Base-by-base conservation (phyloP, 345 rosid species). In the Ceriops decandra region DNA sequence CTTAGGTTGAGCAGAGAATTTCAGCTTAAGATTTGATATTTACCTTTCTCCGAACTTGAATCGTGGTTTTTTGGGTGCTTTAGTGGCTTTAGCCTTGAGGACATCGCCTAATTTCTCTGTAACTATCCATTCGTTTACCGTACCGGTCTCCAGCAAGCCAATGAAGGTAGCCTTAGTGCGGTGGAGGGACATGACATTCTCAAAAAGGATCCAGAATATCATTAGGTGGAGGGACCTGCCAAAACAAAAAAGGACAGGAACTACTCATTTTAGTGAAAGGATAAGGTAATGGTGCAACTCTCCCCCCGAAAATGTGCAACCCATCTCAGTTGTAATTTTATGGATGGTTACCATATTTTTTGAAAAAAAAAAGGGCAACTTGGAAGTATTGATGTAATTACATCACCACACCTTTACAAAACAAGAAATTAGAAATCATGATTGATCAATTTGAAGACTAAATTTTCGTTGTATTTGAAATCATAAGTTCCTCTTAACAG, bases 81-180 rank as follows among this genome's bases (percentile, higher is more conserved):
- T 89, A 24, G 57, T n/a, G 0, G 81, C 72, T 79, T 87, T 90
- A 33, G 77, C 68, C 83, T 91, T 91, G 71, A 80, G 81, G 52
- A 79, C 86, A 64, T 86, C 99, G 7, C 99, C 99, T 2, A 91
- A 85, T 72, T 95, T 95, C 82, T 89, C 97, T 0, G 99, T 95
- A 35, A 95, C 99, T 35, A 95, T 85, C 99, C 99, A 95, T 74
- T 95, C 99, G 17, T 95, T 95, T 5, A 90, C 99, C 76, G 97
- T 82, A 26, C 92, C 93, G 0, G 88, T 88, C 76, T 91, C 99
- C 3, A 91, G 69, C 68, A 95, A 80, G 63, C 99, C 99, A 3
- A 89, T 87, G 74, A 93, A 88, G 5, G 97, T 88, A 6, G 96
- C 98, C 76, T 91, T 91, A 0, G 97, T 89, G 22, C 99, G 82